Conservation (phyloP, 495 filamentous ascomycete genomes). For the Podospora pseudoanserina region DNA sequence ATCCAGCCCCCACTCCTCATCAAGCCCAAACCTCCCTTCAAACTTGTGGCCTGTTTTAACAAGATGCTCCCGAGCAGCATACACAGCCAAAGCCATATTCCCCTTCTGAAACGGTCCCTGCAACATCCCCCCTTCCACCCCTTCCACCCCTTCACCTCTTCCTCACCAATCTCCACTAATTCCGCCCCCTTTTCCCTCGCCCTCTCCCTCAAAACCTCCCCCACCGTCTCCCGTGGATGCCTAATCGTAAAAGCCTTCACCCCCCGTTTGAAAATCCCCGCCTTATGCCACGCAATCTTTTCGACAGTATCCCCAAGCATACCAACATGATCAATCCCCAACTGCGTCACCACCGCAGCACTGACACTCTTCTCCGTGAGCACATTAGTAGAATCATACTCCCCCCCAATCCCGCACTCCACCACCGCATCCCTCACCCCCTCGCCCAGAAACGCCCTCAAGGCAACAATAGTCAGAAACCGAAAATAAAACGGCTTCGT, state of each 20-base stretch:
- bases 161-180: conserved; percentile 36
- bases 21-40: conserved; percentile 20
- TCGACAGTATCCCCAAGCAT: conserved; percentile 47
- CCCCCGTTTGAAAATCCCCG: conserved; percentile 46
- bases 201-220: conserved; percentile 37
- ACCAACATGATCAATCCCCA: conserved; percentile 49
- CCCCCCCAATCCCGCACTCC: conserved; percentile 51
- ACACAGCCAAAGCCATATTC: conserved; percentile 44
- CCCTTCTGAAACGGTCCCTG: conserved; percentile 44
- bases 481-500: conserved; percentile 58
- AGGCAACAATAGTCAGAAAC: conserved; percentile 46
- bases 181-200: conserved; percentile 35
- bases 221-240: conserved; percentile 24
- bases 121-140: conserved; percentile 25
- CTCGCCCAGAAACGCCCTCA: conserved; percentile 43
- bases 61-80: conserved; percentile 42
- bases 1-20: conserved; percentile 15
- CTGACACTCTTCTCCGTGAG: conserved; percentile 33
- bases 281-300: conserved; percentile 54
- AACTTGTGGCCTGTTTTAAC: conserved; percentile 17
- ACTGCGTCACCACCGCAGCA: conserved; percentile 41
- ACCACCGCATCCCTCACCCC: conserved; percentile 42
- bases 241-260: conserved; percentile 38
- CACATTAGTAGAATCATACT: conserved; percentile 51
- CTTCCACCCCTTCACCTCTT: conserved; percentile 36